Percentiles rank a stretch among this genome's conserved stretches.
Conservation (phyloP, 306 rosid species). For the Luffa acutangula region DNA sequence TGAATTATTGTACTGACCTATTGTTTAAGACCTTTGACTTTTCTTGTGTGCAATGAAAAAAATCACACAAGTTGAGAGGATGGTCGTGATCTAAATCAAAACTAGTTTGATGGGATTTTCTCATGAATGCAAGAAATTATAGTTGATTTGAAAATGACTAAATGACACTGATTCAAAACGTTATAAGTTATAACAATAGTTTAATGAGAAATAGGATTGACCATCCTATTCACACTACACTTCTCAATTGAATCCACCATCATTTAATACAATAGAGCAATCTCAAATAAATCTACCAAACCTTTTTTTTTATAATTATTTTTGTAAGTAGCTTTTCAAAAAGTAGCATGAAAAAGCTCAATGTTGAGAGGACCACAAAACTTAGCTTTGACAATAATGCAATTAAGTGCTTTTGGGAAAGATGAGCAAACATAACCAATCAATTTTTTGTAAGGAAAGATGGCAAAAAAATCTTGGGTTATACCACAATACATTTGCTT, state of each 20-base stretch:
- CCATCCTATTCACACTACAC: not conserved
- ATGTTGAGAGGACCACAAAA: not conserved
- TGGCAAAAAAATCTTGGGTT: not conserved
- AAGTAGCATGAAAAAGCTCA: not conserved
- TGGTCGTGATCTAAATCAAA: not conserved
- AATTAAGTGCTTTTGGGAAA: not conserved
- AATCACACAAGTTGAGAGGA: not conserved
- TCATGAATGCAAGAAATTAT: not conserved
- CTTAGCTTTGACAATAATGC: not conserved
- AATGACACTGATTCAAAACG: not conserved
- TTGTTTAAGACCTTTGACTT: not conserved
- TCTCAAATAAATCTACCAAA: not conserved
- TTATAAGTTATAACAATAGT: too few species aligned
- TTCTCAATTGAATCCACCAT: not conserved
- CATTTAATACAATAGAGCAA: not conserved
- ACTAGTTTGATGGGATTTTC: not conserved
- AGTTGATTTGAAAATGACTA: not conserved
- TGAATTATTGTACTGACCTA: not conserved
- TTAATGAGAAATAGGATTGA: not conserved
- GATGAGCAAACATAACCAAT: not conserved
- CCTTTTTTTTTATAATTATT: not conserved
- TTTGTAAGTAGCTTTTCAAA: not conserved
- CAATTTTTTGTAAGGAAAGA: not conserved
- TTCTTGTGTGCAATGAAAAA: not conserved
- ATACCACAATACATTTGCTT: not conserved